phyloP scores from a whole-genome alignment of 257 asterid genomes.

The Solanum tarijense region DNA sequence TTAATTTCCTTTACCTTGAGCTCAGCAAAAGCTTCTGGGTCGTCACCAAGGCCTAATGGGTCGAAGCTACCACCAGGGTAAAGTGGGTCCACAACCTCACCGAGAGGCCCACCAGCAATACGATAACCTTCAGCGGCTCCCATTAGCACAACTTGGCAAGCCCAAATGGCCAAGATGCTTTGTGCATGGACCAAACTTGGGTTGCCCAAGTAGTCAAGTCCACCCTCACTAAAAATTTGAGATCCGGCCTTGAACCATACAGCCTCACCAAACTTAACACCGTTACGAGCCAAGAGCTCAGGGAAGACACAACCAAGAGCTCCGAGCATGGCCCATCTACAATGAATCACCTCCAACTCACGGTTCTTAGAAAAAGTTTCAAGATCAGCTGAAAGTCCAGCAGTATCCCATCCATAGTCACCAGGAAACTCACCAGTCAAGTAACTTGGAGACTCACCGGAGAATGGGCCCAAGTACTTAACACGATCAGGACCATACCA shows the following conservation, averaged over 20 bases:
- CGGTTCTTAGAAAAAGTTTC: constrained; percentile 26
- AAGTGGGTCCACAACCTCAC: too few species aligned
- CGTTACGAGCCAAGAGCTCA: constrained; percentile 23
- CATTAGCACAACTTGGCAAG: too few species aligned
- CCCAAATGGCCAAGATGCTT: too few species aligned
- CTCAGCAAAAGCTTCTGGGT: too few species aligned
- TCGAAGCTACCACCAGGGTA: too few species aligned
- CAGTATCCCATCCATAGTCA: constrained; percentile 43
- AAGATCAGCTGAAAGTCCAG: constrained; percentile 40
- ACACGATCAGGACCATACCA: constrained; percentile 29
- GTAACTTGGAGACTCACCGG: constrained; percentile 33
- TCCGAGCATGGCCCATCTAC: constrained; percentile 39
- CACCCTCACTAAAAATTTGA: constrained; percentile 32
- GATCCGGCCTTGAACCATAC: constrained; percentile 41
- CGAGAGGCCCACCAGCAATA: too few species aligned
- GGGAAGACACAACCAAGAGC: constrained; percentile 40
- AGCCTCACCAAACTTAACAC: constrained; percentile 33
- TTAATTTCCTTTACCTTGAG: too few species aligned
- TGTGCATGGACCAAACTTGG: too few species aligned
- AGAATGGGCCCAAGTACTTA: constrained; percentile 33
- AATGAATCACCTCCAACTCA: constrained; percentile 28
- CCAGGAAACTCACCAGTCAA: constrained; percentile 35
- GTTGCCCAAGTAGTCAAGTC: constrained; percentile 15
- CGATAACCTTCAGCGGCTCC: too few species aligned
- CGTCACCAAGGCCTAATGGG: too few species aligned